These are phyloP conservation scores for Scenedesmus sp. DNA, from an alignment of 163 green algal genomes.

Conservation along the genomic window DNA sequence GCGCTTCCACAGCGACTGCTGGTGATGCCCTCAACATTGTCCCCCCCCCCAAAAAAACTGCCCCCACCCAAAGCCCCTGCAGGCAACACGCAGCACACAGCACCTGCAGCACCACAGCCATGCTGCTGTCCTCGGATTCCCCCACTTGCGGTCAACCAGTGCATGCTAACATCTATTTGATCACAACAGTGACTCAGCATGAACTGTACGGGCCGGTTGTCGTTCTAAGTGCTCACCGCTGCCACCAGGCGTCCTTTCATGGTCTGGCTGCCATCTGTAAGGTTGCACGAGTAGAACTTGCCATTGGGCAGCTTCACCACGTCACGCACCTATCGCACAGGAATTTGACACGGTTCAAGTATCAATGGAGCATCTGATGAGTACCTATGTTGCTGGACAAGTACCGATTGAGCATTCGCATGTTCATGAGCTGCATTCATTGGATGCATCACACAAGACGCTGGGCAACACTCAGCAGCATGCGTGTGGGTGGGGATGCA, in stretches of 20 bases:
- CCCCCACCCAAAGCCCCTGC: background rate
- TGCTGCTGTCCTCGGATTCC: background rate
- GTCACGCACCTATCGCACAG: constrained; percentile 2
- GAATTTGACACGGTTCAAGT: background rate
- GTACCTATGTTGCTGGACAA: background rate
- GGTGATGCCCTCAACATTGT: too few relatives aligned
- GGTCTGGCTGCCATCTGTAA: constrained; percentile 23
- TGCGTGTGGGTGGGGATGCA: background rate
- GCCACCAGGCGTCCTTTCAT: constrained; percentile 24
- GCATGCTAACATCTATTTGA: background rate
- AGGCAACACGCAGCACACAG: background rate
- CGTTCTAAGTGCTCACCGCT: background rate
- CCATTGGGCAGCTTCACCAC: constrained; percentile 45
- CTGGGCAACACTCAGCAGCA: background rate
- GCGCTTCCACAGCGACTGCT: too few relatives aligned
- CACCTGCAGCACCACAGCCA: background rate
- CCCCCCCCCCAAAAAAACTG: too few relatives aligned
- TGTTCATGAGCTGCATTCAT: background rate
- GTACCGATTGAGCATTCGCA: background rate
- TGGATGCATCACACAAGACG: background rate
- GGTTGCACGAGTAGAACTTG: constrained; percentile 25
- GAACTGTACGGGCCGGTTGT: background rate
- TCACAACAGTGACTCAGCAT: background rate
- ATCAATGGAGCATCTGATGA: background rate
- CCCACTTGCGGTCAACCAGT: background rate